Percentiles rank a stretch among this genome's conserved stretches.
Conservation (phyloP, 78 protist genomes). For the Monosiga brevicollis region DNA sequence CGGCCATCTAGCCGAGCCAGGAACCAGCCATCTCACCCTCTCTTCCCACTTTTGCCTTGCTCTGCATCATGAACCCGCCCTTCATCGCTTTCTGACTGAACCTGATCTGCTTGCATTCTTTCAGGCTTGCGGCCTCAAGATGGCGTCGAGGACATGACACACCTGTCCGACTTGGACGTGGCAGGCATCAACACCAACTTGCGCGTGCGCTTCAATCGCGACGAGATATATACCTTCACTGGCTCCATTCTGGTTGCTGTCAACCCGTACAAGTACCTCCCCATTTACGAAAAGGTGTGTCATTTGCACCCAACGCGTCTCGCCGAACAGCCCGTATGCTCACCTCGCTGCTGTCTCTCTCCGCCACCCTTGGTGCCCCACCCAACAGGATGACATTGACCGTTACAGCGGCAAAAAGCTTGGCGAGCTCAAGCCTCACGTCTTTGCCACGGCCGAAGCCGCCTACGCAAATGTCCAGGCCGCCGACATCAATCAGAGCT, state of each 20-base stretch:
- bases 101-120: not conserved
- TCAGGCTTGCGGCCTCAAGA: not conserved
- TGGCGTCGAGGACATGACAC: slow-evolving; percentile 23
- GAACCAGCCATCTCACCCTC: no score
- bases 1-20: no score
- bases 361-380: not conserved
- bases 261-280: slow-evolving; percentile 14
- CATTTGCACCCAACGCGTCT: no score
- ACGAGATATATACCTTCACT: slow-evolving; percentile 21
- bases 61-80: no score
- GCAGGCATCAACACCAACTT: slow-evolving; percentile 8
- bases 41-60: no score
- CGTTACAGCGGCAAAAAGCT: not conserved
- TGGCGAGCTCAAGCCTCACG: slow-evolving; percentile 49
- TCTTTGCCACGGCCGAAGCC: slow-evolving; percentile 63
- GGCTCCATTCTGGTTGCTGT: slow-evolving; percentile 67
- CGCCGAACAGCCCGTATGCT: no score
- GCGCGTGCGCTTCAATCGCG: slow-evolving; percentile 10
- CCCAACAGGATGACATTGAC: not conserved
- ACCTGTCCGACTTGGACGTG: slow-evolving; percentile 14
- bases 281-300: slow-evolving; percentile 7
- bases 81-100: not conserved
- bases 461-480: slow-evolving; percentile 54
- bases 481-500: slow-evolving; percentile 14
- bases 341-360: no score